Evolutionary conservation across 106 monocot species (phyloP), one percentile per base, ranked within the genome.

Genomic region (Allium fistulosum): DNA sequence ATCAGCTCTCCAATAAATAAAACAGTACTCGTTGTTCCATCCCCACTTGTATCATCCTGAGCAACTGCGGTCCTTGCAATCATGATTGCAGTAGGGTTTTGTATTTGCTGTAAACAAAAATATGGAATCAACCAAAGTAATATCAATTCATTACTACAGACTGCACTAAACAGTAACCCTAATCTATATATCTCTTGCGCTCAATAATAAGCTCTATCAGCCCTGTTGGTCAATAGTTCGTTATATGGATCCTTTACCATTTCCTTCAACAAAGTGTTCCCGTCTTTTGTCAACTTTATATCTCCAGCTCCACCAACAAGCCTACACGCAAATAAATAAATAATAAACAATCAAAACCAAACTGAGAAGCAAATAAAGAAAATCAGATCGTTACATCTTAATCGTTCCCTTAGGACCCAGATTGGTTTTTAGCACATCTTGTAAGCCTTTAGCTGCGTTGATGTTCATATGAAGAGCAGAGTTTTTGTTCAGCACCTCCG

Each of bases 391-490:
- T 53, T 69, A 88, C 94, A 94, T 94, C 72, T 94, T 94, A 80
- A 90, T 94, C 74, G 94, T 94, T 70, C 94, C 94, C 59, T 90
- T 90, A 69, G 94, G 94, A n/a, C 94, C 94, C 74, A 94, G 94
- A 65, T 94, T 94, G 60, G 94, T 87, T 80, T 87, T 94, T 82
- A 94, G 90, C 46, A 94, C 94, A 49, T 94, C 94, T 71, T 94
- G 94, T 14, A 94, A 80, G 49, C 93, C 94, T 64, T 85, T 94
- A 70, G 94, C 94, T 78, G 94, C 94, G 78, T 94, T 94, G 82
- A 94, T 94, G 76, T 80, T 94, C 94, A 90, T 94, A 78, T 90
- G 94, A 46, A 94, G 81, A 70, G 94, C 94, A 80, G 87, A 90
- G 67, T 90, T 90, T 69, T 94, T 94, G 87, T 94, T 94, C 17